Evolutionary conservation across 176 grass and related monocot genomes (phyloP).

Genomic region (Aegilops umbellulata): DNA sequence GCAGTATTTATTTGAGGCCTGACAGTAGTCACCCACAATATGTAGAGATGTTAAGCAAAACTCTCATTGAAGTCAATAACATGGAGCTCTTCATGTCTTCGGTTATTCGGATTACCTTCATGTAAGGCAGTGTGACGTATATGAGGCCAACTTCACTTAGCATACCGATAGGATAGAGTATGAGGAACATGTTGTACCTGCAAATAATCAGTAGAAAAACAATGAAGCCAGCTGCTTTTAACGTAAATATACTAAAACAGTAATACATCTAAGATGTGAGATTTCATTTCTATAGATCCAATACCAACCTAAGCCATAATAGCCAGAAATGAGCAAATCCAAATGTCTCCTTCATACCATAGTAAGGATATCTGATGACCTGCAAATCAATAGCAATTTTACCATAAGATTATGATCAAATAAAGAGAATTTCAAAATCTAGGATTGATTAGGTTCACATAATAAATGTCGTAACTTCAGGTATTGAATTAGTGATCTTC

Average conservation of each 20-base stretch:
- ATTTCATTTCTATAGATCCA: background rate
- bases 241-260: background rate
- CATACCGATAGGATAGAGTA: conserved; percentile 56
- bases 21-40: background rate
- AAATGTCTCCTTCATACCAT: conserved; percentile 80
- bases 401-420: background rate
- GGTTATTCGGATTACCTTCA: conserved; percentile 18
- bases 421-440: background rate
- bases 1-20: conserved; percentile 25
- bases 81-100: background rate
- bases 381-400: conserved; percentile 1
- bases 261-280: background rate
- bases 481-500: background rate
- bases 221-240: background rate
- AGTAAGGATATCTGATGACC: conserved; percentile 93
- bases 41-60: background rate
- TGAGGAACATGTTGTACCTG: conserved; percentile 46
- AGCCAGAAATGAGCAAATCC: conserved; percentile 70
- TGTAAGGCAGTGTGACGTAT: conserved; percentile 35
- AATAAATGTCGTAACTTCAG: background rate
- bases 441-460: background rate
- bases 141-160: conserved; percentile 46
- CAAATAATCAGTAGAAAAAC: background rate
- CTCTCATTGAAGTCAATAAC: background rate
- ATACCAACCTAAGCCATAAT: conserved; percentile 74